Base-by-base conservation (phyloP, 257 asterid genomes). In the Fraxinus americana region DNA sequence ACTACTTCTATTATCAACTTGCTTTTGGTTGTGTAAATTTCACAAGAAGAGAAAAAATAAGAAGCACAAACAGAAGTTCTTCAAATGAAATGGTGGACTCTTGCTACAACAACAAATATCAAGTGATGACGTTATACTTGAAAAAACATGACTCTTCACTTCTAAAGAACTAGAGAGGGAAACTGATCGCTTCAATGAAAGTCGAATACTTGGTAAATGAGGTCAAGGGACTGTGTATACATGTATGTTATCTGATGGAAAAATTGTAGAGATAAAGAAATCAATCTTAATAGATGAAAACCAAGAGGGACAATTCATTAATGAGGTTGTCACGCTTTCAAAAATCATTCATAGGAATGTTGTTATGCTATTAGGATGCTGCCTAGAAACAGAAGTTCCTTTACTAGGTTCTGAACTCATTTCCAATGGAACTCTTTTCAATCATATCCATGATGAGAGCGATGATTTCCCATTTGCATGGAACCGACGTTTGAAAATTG, bases 181-280 rank as follows among this genome's bases (percentile, higher is more conserved):
- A 69, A 79, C 82, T 2, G 82, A 79, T 13, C 12, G 48, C 6
- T 79, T 79, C 78, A 65, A 65, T 12, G 79, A 75, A 14, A 77
- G 65, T 34, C 74, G 82, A 50, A 78, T 81, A 48, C 85, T 81
- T 5, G 85, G 85, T 21, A 78, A 54, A 19, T 82, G 85, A 35
- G 85, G 85, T 3, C 84, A 81, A 72, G 84, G 81, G 14, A 81
- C 84, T 0, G 84, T 76, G 21, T 27, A 27, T 27, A 27, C 0
- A 27, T 0, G 29, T 27, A 27, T 27, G 29, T 27, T 27, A 27
- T 27, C 29, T 27, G 29, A 27, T 27, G 29, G 29, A 27, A 27
- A 27, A 27, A 27, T 27, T 1, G 29, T 27, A 27, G 29, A 0
- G 29, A 1, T 27, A 27, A 27, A 27, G 29, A 27, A 27, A 27